These are phyloP conservation scores for Gymnopilus dilepis DNA, from an alignment of 768 basidiomycete genomes.

Conservation along the genomic window DNA sequence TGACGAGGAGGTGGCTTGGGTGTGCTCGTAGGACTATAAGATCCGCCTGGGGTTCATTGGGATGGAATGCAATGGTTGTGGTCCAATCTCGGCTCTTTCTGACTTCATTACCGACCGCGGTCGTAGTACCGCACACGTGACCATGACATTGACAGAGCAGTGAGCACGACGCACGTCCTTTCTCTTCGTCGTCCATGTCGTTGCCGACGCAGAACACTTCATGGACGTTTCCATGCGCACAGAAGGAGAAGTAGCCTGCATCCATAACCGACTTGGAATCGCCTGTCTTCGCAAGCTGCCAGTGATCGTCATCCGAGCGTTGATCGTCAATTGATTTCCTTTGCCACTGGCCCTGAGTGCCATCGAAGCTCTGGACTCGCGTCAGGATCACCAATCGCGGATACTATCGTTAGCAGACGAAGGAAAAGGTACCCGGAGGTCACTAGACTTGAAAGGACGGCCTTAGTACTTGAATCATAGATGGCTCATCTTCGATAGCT, in stretches of 20 bases:
- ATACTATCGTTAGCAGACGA: too few relatives aligned
- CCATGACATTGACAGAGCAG: not conserved
- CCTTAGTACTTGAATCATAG: too few relatives aligned
- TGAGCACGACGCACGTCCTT: not conserved
- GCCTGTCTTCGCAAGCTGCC: too few relatives aligned
- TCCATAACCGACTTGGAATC: too few relatives aligned
- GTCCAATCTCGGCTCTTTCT: slow-evolving; percentile 8
- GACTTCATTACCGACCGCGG: slow-evolving; percentile 12
- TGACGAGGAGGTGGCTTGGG: not conserved
- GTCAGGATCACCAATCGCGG: too few relatives aligned
- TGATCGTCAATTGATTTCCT: too few relatives aligned
- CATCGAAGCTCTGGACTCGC: too few relatives aligned
- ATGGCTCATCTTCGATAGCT: too few relatives aligned
- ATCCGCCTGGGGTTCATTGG: slow-evolving; percentile 10
- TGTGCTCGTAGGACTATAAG: slow-evolving; percentile 6
- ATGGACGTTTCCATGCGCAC: not conserved
- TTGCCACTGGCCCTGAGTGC: too few relatives aligned
- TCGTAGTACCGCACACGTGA: not conserved
- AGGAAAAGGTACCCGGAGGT: too few relatives aligned
- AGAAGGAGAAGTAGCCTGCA: not conserved
- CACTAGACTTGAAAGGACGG: too few relatives aligned
- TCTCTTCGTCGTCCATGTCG: not conserved
- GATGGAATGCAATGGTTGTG: slow-evolving; percentile 2
- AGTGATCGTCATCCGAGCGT: too few relatives aligned
- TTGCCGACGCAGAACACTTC: not conserved